Evolutionary conservation across 768 basidiomycete genomes (phyloP).

Genomic region (Psilocybe tampanensis): DNA sequence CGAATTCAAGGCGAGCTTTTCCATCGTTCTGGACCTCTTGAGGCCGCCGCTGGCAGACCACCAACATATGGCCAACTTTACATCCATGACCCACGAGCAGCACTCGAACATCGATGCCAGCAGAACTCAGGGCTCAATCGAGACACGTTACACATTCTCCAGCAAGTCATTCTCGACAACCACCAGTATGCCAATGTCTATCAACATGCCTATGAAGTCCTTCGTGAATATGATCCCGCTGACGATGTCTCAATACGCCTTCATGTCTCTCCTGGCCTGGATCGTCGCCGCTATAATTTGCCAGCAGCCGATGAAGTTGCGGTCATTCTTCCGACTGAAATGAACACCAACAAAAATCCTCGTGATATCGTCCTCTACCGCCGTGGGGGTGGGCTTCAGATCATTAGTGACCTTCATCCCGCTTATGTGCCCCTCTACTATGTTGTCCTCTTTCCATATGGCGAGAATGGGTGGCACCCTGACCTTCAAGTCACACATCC

Average conservation of each 20-base stretch:
- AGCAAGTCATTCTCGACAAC: conserved; percentile 18
- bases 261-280: conserved; percentile 22
- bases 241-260: conserved; percentile 23
- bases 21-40: conserved; percentile 36
- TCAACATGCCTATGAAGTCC: conserved; percentile 33
- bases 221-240: conserved; percentile 20
- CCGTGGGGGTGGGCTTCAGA: too few species aligned
- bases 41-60: conserved; percentile 16
- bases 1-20: conserved; percentile 36
- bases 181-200: conserved; percentile 33
- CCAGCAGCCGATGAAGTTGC: conserved; percentile 27
- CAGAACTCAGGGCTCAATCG: conserved; percentile 25
- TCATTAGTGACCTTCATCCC: conserved; percentile 25
- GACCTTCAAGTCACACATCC: too few species aligned
- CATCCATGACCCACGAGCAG: conserved; percentile 35
- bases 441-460: conserved; percentile 23
- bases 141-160: conserved; percentile 23
- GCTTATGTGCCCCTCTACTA: conserved; percentile 26
- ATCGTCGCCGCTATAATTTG: conserved; percentile 39
- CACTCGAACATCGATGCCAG: conserved; percentile 27
- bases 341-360: neutral
- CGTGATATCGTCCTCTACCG: conserved; percentile 25
- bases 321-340: conserved; percentile 10
- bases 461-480: conserved; percentile 27
- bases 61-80: conserved; percentile 44